Evolutionary conservation across 345 rosid species (phyloP), one percentile per base, ranked within the genome.

Genomic region (Brassica cretica): DNA sequence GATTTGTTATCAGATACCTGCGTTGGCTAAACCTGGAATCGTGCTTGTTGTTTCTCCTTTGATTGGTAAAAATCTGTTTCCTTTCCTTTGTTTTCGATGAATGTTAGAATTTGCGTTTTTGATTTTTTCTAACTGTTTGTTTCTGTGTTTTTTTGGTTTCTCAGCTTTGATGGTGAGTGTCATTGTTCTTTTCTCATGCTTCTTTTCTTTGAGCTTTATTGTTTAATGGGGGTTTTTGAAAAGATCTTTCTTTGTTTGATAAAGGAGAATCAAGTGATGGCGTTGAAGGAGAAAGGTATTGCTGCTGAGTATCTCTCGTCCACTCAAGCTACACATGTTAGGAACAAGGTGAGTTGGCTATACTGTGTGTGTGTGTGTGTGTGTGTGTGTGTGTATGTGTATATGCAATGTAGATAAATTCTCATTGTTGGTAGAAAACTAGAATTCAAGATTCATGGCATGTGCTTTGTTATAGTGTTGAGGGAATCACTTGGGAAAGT

Each of bases 1-100:
- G 6, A 89, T 93, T 87, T 95, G 98, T 82, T 95, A 91, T 78
- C 99, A 95, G 76, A 90, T 95, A 77, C 97, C 98, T 75, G 98
- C 99, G 10, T 44, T 94, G 64, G 92, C 97, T n/a, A 91, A 83
- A 77, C 81, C 85, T 9, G 96, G 98, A 78, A 89, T 94, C 73
- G 98, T 89, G 46, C 97, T 94, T 71, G 98, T 94, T 56, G 93
- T 92, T 74, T 94, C 91, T 83, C 98, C 98, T 64, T 86, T 92
- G 74, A 94, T 94, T 84, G 98, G 98, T 94, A 73, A 69, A 35
- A 35, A 1, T 73, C 37, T 55, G 39, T 15, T 69, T 70, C 19
- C 44, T 27, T 27, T 27, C 30, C 30, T 27, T 27, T 21, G 24
- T 21, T 21, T 21, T 21, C 24, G 24, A 58, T 64, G 64, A 56